phyloP scores from a whole-genome alignment of 129 eudicot genomes.

The Helichrysum umbraculigerum region DNA sequence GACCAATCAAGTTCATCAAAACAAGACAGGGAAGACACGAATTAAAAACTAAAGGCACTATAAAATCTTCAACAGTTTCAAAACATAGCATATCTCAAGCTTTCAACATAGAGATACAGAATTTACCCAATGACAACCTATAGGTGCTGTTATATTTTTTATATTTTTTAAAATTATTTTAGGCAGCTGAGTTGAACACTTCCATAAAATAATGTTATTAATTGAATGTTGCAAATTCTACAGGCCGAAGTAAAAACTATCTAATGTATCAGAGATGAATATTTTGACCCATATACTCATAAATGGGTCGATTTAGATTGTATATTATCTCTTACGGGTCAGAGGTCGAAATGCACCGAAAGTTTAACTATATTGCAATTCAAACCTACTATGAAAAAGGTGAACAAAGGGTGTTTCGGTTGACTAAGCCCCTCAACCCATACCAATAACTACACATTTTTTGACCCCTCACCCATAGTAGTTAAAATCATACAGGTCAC shows the following conservation, averaged over 20 bases:
- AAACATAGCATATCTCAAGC: neutral
- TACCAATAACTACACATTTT: too few species aligned
- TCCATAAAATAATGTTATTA: neutral
- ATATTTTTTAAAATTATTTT: neutral
- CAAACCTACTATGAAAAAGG: too few species aligned
- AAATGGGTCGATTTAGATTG: neutral
- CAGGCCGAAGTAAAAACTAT: neutral
- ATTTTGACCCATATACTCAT: neutral
- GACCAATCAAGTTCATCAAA: slow-evolving; percentile 15
- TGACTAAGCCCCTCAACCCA: too few species aligned
- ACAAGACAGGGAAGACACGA: neutral
- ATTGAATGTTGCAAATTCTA: neutral
- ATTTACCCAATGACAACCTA: neutral
- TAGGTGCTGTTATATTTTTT: neutral
- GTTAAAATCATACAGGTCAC: too few species aligned
- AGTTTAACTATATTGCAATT: too few species aligned
- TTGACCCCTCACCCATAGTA: too few species aligned
- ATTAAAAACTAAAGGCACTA: neutral
- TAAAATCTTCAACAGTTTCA: neutral
- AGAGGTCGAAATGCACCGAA: neutral
- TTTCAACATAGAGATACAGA: neutral
- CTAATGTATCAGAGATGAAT: neutral
- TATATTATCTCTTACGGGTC: neutral
- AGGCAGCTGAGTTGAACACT: neutral
- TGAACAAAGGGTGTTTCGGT: too few species aligned